Base-by-base conservation (phyloP, 2,329 filamentous ascomycete genomes). In the Lasiodiplodia sp. region DNA sequence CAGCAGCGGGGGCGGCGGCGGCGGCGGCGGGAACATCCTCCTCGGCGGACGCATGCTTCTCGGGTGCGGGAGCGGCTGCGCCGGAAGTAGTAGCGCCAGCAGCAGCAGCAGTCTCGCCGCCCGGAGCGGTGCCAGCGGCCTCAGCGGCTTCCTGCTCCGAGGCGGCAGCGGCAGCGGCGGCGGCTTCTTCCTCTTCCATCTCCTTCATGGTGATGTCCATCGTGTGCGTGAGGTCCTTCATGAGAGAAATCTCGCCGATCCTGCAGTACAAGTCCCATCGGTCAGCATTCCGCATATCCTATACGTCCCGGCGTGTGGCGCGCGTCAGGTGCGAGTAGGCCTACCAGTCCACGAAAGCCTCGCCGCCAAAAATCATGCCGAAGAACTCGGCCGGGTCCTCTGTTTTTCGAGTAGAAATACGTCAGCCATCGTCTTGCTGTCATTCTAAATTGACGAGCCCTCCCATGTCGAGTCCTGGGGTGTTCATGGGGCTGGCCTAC, bases 311-410 rank as follows among this genome's bases (percentile, higher is more conserved):
- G 38, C 34, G 14, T 37, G 2, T 40, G 2, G 8, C n/a, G 58
- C 16, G 56, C 12, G 37, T 16, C 10, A 52, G 16, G 11, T 28
- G 21, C 23, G 21, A 8, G n/a, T 21, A n/a, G 6, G n/a, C 72
- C 52, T 78, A 82, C 81, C 96, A 93, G 84, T 99, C 95, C 70
- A 91, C 86, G 77, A 99, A 99, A 14, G 95, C 94, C 75, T 97
- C 95, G 70, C 96, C 96, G 74, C 96, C 96, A 78, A 99, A 99
- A 74, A 99, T 99, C 85, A 94, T 96, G 76, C 92, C 92, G 83
- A 99, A 99, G 87, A 99, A 99, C 82, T 99, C 96, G 72, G 94
- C 88, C 1, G 96, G 96, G 79, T 99, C 96, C 85, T 91, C 88
- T 88, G 77, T 67, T n/a, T 67, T n/a, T 47, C 44, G 56, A 31